Evolutionary conservation across 2,329 filamentous ascomycete species (phyloP).

Genomic region (Neonectria coccinea): DNA sequence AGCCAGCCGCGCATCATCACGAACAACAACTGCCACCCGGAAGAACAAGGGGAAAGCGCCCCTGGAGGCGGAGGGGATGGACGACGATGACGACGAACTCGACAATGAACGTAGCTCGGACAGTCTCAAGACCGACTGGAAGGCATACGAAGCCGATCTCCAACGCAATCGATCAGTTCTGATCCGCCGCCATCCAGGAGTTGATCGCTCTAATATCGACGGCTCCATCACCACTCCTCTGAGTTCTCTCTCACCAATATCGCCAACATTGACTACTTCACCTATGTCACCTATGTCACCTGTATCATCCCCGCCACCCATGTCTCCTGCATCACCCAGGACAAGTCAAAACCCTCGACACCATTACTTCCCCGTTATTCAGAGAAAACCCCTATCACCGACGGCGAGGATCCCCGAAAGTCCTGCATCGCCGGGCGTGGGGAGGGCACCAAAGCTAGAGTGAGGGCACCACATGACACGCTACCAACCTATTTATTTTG

Average conservation of each 20-base stretch:
- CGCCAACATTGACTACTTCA: slow-evolving; percentile 2
- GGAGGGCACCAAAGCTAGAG: slow-evolving; percentile 16
- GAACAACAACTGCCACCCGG: slow-evolving; percentile 29
- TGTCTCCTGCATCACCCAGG: not conserved
- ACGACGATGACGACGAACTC: slow-evolving; percentile 23
- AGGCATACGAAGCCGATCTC: slow-evolving; percentile 54
- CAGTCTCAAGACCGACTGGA: slow-evolving; percentile 51
- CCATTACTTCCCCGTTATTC: slow-evolving; percentile 30
- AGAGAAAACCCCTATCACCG: slow-evolving; percentile 33
- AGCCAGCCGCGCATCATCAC: slow-evolving; percentile 46
- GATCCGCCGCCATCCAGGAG: slow-evolving; percentile 46
- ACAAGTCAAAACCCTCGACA: slow-evolving; percentile 13
- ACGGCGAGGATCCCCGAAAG: slow-evolving; percentile 26
- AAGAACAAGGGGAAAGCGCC: slow-evolving; percentile 10
- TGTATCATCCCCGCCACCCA: not conserved
- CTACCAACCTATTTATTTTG: not conserved
- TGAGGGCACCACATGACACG: slow-evolving; percentile 7
- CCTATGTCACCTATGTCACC: slow-evolving; percentile 2
- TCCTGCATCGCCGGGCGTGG: slow-evolving; percentile 29
- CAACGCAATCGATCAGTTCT: slow-evolving; percentile 46
- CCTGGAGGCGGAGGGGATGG: slow-evolving; percentile 18
- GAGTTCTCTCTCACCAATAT: slow-evolving; percentile 13
- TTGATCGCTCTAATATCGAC: slow-evolving; percentile 35
- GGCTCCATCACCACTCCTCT: slow-evolving; percentile 9
- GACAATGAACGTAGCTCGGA: slow-evolving; percentile 12